phyloP scores from a whole-genome alignment of 208 protist genomes.

The Tritrichomonas musculus region DNA sequence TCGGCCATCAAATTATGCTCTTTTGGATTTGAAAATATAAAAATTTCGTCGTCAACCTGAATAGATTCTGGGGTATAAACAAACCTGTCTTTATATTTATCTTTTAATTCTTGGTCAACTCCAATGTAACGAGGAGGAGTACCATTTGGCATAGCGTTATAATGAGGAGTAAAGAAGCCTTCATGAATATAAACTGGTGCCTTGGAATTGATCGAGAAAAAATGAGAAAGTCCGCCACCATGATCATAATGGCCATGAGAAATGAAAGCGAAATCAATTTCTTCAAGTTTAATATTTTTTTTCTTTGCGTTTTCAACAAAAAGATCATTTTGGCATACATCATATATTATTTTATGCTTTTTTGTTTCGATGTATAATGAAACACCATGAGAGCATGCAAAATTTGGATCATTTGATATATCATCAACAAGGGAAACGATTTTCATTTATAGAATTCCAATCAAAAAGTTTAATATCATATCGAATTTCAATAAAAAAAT shows the following conservation, averaged over 20 bases:
- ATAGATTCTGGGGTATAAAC: background rate
- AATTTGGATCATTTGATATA: background rate
- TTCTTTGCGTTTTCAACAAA: background rate
- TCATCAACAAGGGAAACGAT: background rate
- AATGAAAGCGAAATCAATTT: background rate
- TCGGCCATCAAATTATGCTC: background rate
- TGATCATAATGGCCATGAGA: conserved; percentile 33
- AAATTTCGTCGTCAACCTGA: background rate
- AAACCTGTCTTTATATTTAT: background rate
- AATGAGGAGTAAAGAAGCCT: background rate
- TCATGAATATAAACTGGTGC: background rate
- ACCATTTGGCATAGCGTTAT: background rate
- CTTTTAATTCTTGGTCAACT: background rate
- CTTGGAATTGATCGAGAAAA: background rate
- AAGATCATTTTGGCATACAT: background rate
- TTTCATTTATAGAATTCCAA: conserved; percentile 13
- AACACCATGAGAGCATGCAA: background rate
- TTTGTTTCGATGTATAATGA: background rate
- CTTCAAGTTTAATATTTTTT: background rate
- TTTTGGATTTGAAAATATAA: background rate
- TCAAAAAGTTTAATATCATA: too few species aligned
- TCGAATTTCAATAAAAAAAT: too few species aligned
- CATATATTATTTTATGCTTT: conserved; percentile 18
- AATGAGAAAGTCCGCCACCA: background rate
- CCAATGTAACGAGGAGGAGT: background rate